Evolutionary conservation across 495 filamentous ascomycete genomes (phyloP).

Genomic region (Hypoxylon rickii): DNA sequence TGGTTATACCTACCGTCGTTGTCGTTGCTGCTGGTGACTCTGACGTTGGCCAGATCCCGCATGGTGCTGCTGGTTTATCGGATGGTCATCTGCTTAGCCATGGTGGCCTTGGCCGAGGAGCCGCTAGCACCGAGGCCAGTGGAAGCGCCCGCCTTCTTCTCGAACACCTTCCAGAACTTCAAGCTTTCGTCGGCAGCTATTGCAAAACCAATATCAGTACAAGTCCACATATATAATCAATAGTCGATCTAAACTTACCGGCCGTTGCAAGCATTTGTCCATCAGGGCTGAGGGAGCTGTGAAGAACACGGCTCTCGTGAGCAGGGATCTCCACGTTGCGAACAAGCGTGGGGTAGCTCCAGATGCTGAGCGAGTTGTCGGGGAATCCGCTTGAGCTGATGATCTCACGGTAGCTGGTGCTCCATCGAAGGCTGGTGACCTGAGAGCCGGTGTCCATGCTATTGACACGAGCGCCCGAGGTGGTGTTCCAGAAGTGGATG

Average conservation of each 20-base stretch:
- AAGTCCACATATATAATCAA: neutral
- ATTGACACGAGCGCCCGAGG: conserved; percentile 95
- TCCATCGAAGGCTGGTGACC: conserved; percentile 94
- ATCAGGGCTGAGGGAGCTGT: conserved; percentile 93
- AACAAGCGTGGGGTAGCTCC: conserved; percentile 95
- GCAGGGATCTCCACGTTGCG: conserved; percentile 98
- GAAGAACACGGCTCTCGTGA: conserved; percentile 95
- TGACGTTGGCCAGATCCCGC: conserved; percentile 32
- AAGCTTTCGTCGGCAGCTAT: conserved; percentile 88
- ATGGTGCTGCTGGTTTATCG: conserved; percentile 60
- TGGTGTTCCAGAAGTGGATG: conserved; percentile 99
- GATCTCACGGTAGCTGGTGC: conserved; percentile 94
- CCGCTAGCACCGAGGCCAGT: conserved; percentile 63
- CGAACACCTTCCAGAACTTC: conserved; percentile 99
- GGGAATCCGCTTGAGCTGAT: conserved; percentile 96
- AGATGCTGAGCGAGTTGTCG: conserved; percentile 98
- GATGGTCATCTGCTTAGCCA: conserved; percentile 97
- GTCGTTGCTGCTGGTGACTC: conserved; percentile 11
- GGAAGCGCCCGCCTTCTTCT: conserved; percentile 85
- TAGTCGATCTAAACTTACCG: conserved; percentile 45
- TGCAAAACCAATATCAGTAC: conserved; percentile 20
- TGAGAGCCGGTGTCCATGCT: conserved; percentile 98
- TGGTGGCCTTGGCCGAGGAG: conserved; percentile 60
- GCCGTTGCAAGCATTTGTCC: conserved; percentile 97
- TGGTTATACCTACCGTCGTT: conserved; percentile 53